Conservation (phyloP, 192 early-diverging fungal species). For the Lobosporangium transversale region DNA sequence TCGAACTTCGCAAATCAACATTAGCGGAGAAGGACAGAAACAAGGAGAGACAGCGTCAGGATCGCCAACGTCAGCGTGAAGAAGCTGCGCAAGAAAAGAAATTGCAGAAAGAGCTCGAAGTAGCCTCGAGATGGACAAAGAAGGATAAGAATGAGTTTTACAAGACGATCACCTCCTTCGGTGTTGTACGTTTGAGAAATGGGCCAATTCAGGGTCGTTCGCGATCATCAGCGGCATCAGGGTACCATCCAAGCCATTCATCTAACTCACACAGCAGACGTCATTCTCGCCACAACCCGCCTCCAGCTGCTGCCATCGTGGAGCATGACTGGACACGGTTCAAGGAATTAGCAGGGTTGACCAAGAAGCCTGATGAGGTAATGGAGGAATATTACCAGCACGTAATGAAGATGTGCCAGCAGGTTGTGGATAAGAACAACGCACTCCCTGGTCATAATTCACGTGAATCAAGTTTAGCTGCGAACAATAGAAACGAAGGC, state of each 20-base stretch:
- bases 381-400: slow-evolving; percentile 72
- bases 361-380: slow-evolving; percentile 72
- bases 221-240: slow-evolving; percentile 16
- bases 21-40: slow-evolving; percentile 56
- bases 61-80: slow-evolving; percentile 57
- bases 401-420: slow-evolving; percentile 67
- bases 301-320: background rate
- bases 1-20: slow-evolving; percentile 53
- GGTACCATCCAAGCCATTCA: slow-evolving; percentile 43
- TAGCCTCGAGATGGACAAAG: slow-evolving; percentile 63
- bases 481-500: slow-evolving; percentile 19
- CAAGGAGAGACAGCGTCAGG: slow-evolving; percentile 49
- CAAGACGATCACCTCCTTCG: slow-evolving; percentile 64
- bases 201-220: slow-evolving; percentile 24
- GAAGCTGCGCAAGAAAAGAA: slow-evolving; percentile 55
- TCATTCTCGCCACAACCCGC: slow-evolving; percentile 36
- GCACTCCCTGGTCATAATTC: slow-evolving; percentile 27
- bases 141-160: slow-evolving; percentile 65
- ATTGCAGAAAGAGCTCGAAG: slow-evolving; percentile 49
- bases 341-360: slow-evolving; percentile 72
- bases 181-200: slow-evolving; percentile 55
- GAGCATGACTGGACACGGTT: slow-evolving; percentile 71
- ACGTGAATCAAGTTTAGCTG: slow-evolving; percentile 38
- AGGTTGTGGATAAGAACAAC: slow-evolving; percentile 59
- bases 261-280: slow-evolving; percentile 33